Conservation (phyloP, 2,329 filamentous ascomycete species). For the Podosphaera fusca region DNA sequence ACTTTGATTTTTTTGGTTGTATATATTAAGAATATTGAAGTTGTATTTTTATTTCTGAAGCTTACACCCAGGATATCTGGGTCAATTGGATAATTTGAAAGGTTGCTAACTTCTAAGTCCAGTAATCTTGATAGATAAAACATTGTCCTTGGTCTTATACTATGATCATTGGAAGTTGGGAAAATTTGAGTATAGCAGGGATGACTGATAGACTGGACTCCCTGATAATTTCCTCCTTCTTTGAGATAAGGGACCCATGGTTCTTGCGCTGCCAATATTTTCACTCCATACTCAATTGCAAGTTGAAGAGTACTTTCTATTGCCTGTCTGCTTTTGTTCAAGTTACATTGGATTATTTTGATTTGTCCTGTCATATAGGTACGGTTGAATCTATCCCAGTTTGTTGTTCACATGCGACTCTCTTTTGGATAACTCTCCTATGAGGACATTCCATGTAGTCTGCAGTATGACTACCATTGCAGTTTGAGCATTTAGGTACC, state of each 20-base stretch:
- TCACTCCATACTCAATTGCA: too few species aligned
- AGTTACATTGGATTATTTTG: too few species aligned
- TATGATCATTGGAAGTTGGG: not conserved
- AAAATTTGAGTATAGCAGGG: not conserved
- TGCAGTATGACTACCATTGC: not conserved
- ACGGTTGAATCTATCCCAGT: not conserved
- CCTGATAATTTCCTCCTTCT: not conserved
- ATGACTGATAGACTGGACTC: not conserved
- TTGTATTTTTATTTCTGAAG: not conserved
- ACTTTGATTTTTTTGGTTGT: not conserved
- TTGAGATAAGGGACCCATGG: not conserved
- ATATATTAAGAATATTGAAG: not conserved
- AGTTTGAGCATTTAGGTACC: not conserved
- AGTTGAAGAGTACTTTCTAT: not conserved
- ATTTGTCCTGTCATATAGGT: too few species aligned
- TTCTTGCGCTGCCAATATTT: not conserved
- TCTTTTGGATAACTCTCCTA: not conserved
- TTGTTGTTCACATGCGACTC: too few species aligned
- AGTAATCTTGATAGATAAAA: not conserved
- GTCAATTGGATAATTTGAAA: not conserved
- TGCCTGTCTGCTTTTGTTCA: not conserved
- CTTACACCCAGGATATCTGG: not conserved
- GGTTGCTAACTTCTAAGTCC: not conserved
- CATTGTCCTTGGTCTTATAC: not conserved
- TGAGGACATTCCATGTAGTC: not conserved